Percentiles rank a stretch among this genome's conserved stretches.
These are phyloP conservation scores for Aspergillus sp. DNA, from an alignment of 2,329 filamentous ascomycete genomes.

Conservation along the genomic window DNA sequence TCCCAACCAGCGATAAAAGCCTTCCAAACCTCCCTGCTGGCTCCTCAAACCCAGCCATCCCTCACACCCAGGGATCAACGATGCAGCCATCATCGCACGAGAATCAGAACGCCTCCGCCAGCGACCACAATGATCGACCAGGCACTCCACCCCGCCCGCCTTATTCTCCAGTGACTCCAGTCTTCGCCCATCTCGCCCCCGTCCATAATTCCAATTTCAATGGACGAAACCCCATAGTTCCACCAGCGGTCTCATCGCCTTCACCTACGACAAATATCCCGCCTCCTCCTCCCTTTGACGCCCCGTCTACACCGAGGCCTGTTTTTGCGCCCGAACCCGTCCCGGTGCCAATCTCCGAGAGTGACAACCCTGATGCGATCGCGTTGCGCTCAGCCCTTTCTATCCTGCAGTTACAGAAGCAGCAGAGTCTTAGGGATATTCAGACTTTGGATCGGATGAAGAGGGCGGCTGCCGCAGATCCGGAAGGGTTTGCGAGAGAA, in stretches of 20 bases:
- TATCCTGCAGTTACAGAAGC: constrained; percentile 79
- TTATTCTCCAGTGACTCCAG: constrained; percentile 45
- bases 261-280: constrained; percentile 18
- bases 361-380: constrained; percentile 75
- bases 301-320: too few species aligned
- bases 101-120: constrained; percentile 4
- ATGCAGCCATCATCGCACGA: constrained; percentile 8
- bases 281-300: background rate
- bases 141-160: constrained; percentile 40
- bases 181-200: constrained; percentile 32
- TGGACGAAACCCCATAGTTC: constrained; percentile 21
- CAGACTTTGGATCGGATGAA: constrained; percentile 65
- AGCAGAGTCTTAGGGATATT: constrained; percentile 72
- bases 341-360: constrained; percentile 43
- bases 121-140: constrained; percentile 17
- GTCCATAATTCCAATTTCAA: constrained; percentile 13
- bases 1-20: too few species aligned
- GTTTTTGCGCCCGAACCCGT: too few species aligned
- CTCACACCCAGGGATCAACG: too few species aligned
- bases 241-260: constrained; percentile 26
- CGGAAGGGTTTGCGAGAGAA: constrained; percentile 66
- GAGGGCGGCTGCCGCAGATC: constrained; percentile 64
- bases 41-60: too few species aligned
- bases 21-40: too few species aligned
- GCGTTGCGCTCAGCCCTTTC: constrained; percentile 81